Conservation (phyloP, 768 basidiomycete species). For the Boletus rex-veris region DNA sequence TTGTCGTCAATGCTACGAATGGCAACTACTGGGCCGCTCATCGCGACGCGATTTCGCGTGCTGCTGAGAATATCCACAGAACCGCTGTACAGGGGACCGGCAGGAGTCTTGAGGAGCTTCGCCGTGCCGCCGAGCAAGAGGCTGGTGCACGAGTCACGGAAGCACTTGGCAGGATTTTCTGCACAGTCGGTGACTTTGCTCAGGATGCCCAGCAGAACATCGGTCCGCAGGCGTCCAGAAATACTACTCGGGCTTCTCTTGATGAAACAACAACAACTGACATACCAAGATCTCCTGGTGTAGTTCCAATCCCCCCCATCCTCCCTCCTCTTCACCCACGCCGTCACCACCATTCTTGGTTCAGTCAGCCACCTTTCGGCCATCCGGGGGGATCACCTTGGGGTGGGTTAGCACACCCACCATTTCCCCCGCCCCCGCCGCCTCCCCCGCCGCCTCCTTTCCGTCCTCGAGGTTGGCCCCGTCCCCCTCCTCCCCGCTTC, state of each 20-base stretch:
- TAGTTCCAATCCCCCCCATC: conserved; percentile 12
- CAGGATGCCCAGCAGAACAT: conserved; percentile 16
- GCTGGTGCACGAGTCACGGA: conserved; percentile 63
- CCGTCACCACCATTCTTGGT: conserved; percentile 26
- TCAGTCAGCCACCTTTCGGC: conserved; percentile 10
- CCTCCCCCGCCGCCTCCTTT: background rate
- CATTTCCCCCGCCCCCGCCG: conserved; percentile 19
- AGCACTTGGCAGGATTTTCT: conserved; percentile 57
- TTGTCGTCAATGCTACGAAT: conserved; percentile 55
- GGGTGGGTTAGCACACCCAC: conserved; percentile 16
- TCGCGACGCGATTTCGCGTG: conserved; percentile 54
- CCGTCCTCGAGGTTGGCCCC: conserved; percentile 22
- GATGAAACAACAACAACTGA: background rate
- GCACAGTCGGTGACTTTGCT: conserved; percentile 42
- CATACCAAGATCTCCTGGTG: conserved; percentile 6
- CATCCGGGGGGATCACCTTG: conserved; percentile 14
- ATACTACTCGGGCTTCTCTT: background rate
- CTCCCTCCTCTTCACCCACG: conserved; percentile 20
- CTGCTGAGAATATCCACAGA: conserved; percentile 52
- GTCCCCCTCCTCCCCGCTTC: conserved; percentile 22
- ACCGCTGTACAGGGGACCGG: conserved; percentile 38
- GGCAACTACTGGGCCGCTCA: conserved; percentile 71
- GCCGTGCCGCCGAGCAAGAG: conserved; percentile 55
- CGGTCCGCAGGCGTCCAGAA: conserved; percentile 1
- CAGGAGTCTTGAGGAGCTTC: conserved; percentile 42